Evolutionary conservation across 805 yeast species (phyloP).

Genomic region (Myxozyma neglecta): DNA sequence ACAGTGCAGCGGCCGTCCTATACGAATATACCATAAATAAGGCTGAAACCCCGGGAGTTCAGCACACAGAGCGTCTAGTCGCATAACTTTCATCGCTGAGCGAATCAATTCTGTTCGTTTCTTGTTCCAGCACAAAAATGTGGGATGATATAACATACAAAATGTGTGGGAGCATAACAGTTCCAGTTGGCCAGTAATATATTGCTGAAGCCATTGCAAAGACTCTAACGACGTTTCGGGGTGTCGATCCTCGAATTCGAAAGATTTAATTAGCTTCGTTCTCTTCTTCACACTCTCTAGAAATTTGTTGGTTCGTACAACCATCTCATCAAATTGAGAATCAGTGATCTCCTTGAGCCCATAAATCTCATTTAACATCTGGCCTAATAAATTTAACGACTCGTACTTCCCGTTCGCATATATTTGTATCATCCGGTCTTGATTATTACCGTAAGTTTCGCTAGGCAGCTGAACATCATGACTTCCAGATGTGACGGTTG

Average conservation of each 20-base stretch:
- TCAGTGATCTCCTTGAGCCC: slow-evolving; percentile 8
- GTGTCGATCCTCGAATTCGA: slow-evolving; percentile 12
- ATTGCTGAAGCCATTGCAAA: slow-evolving; percentile 2
- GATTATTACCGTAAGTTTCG: slow-evolving; percentile 9
- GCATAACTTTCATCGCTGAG: slow-evolving; percentile 15
- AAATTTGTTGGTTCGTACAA: slow-evolving; percentile 1
- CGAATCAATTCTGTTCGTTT: slow-evolving; percentile 4
- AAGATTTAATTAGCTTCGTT: not conserved
- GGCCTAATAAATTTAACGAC: slow-evolving; percentile 4
- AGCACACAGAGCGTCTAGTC: not conserved
- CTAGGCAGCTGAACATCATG: slow-evolving; percentile 21
- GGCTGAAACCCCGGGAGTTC: not conserved
- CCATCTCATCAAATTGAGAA: slow-evolving; percentile 4
- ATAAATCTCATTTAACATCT: slow-evolving; percentile 16
- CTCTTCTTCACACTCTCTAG: not conserved
- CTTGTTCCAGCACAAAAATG: not conserved
- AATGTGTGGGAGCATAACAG: slow-evolving; percentile 5
- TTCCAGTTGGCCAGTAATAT: not conserved
- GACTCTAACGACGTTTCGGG: not conserved
- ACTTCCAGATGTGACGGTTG: not conserved
- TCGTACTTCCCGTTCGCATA: slow-evolving; percentile 14
- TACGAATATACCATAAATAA: slow-evolving; percentile 12
- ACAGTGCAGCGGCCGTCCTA: slow-evolving; percentile 16
- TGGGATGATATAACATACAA: slow-evolving; percentile 13
- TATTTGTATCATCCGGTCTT: slow-evolving; percentile 14